A percentile compares a stretch with the other conserved stretches of the same genome.
Conservation (phyloP, 1,284 basidiomycete genomes). For the Meira miltonrushii region DNA sequence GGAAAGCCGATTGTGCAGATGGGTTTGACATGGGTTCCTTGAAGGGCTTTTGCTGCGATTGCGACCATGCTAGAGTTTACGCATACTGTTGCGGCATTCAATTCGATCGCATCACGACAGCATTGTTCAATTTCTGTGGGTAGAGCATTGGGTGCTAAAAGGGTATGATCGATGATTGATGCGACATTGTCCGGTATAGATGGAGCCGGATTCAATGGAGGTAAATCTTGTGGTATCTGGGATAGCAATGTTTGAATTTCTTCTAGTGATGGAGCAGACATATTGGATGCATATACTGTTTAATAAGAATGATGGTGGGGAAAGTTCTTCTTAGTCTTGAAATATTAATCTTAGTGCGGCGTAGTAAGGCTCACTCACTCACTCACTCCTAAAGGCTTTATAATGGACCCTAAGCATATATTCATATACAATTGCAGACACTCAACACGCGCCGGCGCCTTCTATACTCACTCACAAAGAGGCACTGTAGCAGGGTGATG, state of each 20-base stretch:
- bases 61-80: constrained; percentile 39
- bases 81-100: constrained; percentile 35
- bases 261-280: background rate
- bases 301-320: too few species aligned
- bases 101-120: constrained; percentile 30
- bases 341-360: too few species aligned
- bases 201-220: constrained; percentile 13
- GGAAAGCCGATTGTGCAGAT: constrained; percentile 19
- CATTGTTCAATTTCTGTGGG: constrained; percentile 24
- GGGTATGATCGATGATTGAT: constrained; percentile 44
- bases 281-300: too few species aligned
- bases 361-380: too few species aligned
- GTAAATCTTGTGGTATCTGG: constrained; percentile 1
- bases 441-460: too few species aligned
- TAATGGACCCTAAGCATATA: too few species aligned
- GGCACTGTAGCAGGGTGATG: too few species aligned
- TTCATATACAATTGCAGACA: too few species aligned
- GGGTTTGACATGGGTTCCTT: constrained; percentile 13
- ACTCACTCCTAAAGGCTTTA: too few species aligned
- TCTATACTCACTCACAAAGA: too few species aligned
- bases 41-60: constrained; percentile 59
- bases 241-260: background rate
- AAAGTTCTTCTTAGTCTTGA: too few species aligned
- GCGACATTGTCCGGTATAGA: constrained; percentile 23
- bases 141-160: constrained; percentile 37